phyloP scores from a whole-genome alignment of 1,284 basidiomycete species.

The Trichosporon inkin region DNA sequence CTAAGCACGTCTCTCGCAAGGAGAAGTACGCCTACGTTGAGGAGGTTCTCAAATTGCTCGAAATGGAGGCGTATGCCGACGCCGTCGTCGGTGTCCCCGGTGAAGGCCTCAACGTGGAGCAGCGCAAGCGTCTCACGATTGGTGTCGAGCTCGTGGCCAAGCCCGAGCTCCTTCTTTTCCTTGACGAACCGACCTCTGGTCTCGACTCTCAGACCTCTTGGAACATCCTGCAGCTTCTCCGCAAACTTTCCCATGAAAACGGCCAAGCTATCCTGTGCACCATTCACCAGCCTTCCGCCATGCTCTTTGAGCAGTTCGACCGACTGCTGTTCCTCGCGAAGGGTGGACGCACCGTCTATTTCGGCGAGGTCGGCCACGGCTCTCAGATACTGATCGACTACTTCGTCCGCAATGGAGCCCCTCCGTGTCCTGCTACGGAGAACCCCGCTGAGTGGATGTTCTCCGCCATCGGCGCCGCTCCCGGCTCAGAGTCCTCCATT shows the following conservation, averaged over 20 bases:
- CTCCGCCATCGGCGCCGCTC: constrained; percentile 66
- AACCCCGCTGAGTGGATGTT: constrained; percentile 41
- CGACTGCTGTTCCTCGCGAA: constrained; percentile 40
- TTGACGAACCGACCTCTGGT: constrained; percentile 50
- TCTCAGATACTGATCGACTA: constrained; percentile 48
- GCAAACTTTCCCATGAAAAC: constrained; percentile 48
- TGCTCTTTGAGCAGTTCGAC: constrained; percentile 48
- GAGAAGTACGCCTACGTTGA: constrained; percentile 53
- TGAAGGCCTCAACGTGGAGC: constrained; percentile 49
- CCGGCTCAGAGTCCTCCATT: constrained; percentile 56
- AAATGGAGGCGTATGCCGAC: constrained; percentile 25
- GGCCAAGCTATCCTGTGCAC: constrained; percentile 66
- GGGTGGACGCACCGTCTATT: constrained; percentile 47
- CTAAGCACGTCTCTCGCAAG: constrained; percentile 56
- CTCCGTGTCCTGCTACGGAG: constrained; percentile 23
- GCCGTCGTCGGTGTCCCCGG: constrained; percentile 49
- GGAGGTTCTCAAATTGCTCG: constrained; percentile 27
- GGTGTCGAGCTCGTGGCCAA: constrained; percentile 62
- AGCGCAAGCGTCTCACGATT: constrained; percentile 54
- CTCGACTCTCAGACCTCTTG: constrained; percentile 29
- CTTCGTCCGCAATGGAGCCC: constrained; percentile 27
- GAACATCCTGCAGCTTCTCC: constrained; percentile 27
- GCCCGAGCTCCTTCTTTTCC: constrained; percentile 45
- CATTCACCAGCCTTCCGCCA: constrained; percentile 50
- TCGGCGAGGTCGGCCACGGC: constrained; percentile 30